Evolutionary conservation across 306 rosid genomes (phyloP), one percentile per base, ranked within the genome.

Genomic region (Pterocarpus macrocarpus): DNA sequence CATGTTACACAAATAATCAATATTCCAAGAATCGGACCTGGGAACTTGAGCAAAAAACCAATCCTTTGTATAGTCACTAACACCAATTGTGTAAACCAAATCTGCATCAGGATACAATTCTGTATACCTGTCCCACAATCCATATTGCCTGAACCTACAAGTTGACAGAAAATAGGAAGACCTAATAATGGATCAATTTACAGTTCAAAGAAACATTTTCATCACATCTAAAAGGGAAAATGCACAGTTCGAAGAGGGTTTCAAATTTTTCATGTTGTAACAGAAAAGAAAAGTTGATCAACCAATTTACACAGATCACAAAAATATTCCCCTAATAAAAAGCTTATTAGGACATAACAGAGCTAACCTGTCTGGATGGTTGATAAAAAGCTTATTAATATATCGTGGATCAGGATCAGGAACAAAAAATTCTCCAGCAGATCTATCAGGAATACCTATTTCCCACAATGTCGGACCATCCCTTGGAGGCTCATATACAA

Each of bases 381-480:
- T 70, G 61, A 91, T 80, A 73, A 86, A 92, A 81, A 92, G 87
- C 80, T 70, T 90, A 74, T 94, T 94, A 28, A 90, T 73, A 52
- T 86, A 56, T 4, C 16, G 87, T 32, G 92, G 97, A 80, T 87
- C 69, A 22, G 98, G 97, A 90, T 92, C 94, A 41, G 97, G 97
- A 69, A 88, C 80, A 41, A 86, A 91, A 84, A 94, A 94, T 81
- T 94, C 94, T 30, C 88, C 88, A 52, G 92, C 97, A 1, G 95
- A 84, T 57, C 95, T 92, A 84, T 92, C 90, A 9, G 98, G 98
- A 65, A 90, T 75, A 47, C 97, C 97, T 68, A 94, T 94, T 91
- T 94, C 98, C 98, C 98, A 94, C 76, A 90, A 56, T 28, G 98
- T 94, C 2, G 97, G 90, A 32, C 97, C 98, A 71, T 88, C 88